phyloP scores from a whole-genome alignment of 306 rosid genomes.

The Astragalus membranaceus region DNA sequence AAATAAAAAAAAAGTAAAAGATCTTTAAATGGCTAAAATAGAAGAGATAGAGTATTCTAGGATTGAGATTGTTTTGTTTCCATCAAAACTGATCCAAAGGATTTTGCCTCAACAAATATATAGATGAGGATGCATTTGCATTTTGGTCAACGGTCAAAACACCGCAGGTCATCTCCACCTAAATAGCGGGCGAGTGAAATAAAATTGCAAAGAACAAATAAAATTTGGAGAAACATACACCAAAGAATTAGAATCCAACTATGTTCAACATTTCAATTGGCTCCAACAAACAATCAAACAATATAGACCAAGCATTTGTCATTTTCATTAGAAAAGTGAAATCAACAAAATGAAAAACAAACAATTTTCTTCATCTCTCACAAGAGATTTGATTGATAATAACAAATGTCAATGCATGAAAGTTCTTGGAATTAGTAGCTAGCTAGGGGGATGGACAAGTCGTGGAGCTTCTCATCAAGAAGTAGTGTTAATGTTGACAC shows the following conservation, averaged over 20 bases:
- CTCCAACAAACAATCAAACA: neutral
- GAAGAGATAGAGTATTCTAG: no score
- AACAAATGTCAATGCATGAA: neutral
- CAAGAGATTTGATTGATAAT: neutral
- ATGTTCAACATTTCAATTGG: neutral
- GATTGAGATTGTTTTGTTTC: no score
- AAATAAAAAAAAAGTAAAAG: no score
- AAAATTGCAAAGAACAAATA: neutral
- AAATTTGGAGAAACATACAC: neutral
- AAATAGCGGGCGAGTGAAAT: neutral
- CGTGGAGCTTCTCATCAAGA: slow-evolving; percentile 9
- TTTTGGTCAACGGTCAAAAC: neutral
- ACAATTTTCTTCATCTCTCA: neutral
- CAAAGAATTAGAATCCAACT: neutral
- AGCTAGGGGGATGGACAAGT: slow-evolving; percentile 6
- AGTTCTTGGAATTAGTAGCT: neutral
- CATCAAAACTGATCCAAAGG: no score
- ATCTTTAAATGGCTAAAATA: no score
- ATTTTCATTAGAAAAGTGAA: neutral
- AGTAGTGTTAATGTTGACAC: neutral
- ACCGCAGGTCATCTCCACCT: neutral
- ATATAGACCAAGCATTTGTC: neutral
- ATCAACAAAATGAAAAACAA: neutral
- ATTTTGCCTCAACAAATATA: no score
- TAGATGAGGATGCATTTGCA: neutral